Base-by-base conservation (phyloP, 768 basidiomycete genomes). In the Fibroporia radiculosa region DNA sequence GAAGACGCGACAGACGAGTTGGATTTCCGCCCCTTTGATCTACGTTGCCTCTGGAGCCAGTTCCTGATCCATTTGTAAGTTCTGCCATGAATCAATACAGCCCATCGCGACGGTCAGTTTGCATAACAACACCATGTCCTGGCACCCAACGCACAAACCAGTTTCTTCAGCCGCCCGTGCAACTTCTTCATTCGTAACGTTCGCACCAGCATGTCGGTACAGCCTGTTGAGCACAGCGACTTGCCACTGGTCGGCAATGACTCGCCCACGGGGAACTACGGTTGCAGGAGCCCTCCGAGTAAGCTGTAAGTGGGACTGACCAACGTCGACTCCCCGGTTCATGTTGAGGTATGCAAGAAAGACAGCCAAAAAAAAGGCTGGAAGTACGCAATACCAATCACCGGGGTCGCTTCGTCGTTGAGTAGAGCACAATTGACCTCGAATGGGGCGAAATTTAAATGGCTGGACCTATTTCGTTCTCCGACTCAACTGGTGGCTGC, bases 21-120 rank as follows among this genome's bases (percentile, higher is more conserved):
- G 22, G 44, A 27, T 31, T 38, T 49, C n/a, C 23, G 22, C 10
- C 37, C 28, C 16, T 34, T 32, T 18, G 26, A 29, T 12, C 33
- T 37, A 2, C 45, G 49, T 37, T 48, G 45, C 25, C 56, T 24
- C 26, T 40, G 29, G 28, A 57, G 40, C 54, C 56, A 57, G 26
- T 57, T 51, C 4, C 48, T 50, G 20, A 57, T 52, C 56, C 56
- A 57, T 40, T 39, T 51, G 19, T 48, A 41, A 14, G 49, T 34
- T 22, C 56, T 57, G 32, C 12, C 28, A n/a, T 14, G 39, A 18
- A 22, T n/a, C 6, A 14, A 13, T 14, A 13, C 37, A 16, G 19
- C 23, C 22, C 39, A 26, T 7, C 3, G 28, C 12, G 6, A 19
- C 28, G 16, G 36, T 19, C n/a, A 38, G n/a, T 14, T n/a, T n/a